Percentiles rank a stretch among this genome's conserved stretches.
These are phyloP conservation scores for Kluyveromyces siamensis DNA, from an alignment of 805 yeast genomes.

Conservation along the genomic window DNA sequence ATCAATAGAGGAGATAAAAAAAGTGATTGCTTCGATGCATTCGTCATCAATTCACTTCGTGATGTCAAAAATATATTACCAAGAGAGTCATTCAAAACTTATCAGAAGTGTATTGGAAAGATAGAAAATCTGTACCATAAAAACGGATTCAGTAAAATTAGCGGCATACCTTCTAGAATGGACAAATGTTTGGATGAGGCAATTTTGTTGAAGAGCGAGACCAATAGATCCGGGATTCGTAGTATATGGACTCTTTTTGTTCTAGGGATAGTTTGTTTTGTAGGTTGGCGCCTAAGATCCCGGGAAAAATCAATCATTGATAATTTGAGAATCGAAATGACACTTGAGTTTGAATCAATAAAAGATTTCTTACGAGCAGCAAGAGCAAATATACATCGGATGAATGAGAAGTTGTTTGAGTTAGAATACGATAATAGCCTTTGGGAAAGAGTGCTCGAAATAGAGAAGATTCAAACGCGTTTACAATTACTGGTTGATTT, in stretches of 20 bases:
- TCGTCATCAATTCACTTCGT: background rate
- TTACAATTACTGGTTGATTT: background rate
- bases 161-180: background rate
- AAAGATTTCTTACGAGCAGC: background rate
- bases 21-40: background rate
- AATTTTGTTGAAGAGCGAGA: background rate
- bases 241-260: background rate
- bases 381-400: background rate
- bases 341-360: background rate
- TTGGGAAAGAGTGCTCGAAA: background rate
- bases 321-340: background rate
- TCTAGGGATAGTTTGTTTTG: background rate
- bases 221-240: too few relatives aligned
- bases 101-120: background rate
- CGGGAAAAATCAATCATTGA: background rate
- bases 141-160: background rate
- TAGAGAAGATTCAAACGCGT: background rate
- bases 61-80: background rate
- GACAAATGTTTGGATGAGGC: background rate
- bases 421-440: constrained; percentile 1
- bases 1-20: background rate
- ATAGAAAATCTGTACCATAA: background rate
- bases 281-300: background rate
- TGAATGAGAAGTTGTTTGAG: background rate
- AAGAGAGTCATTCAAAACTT: background rate